These are phyloP conservation scores for Echites panduratus DNA, from an alignment of 257 asterid genomes.

Conservation along the genomic window DNA sequence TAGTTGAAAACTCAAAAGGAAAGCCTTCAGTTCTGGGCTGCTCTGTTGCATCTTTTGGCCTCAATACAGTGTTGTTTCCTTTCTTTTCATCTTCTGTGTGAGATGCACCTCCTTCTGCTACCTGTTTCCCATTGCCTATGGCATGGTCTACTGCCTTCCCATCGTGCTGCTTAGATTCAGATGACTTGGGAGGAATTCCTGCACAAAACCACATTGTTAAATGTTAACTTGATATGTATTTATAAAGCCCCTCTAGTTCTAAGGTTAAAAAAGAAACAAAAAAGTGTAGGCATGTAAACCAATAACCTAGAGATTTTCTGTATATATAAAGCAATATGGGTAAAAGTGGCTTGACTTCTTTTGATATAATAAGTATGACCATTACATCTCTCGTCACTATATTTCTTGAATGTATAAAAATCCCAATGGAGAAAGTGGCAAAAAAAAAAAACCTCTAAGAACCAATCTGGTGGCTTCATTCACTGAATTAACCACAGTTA, in stretches of 20 bases:
- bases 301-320: neutral
- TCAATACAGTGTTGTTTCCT: conserved; percentile 36
- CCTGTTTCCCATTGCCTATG: conserved; percentile 48
- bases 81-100: conserved; percentile 43
- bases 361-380: neutral
- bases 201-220: conserved; percentile 23
- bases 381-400: too few relatives aligned
- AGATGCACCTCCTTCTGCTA: conserved; percentile 52
- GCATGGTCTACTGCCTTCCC: conserved; percentile 49
- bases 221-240: conserved; percentile 16
- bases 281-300: neutral
- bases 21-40: conserved; percentile 44
- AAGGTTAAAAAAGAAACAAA: neutral
- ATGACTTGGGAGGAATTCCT: conserved; percentile 36
- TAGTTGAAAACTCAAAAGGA: conserved; percentile 68
- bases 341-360: neutral
- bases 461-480: neutral
- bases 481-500: neutral
- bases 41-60: conserved; percentile 39
- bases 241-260: neutral
- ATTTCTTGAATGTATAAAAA: neutral
- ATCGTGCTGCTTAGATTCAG: conserved; percentile 54
- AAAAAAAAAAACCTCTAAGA: neutral
- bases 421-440: neutral
- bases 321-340: neutral